phyloP scores from a whole-genome alignment of 345 rosid species.

The Syzygium jambos region DNA sequence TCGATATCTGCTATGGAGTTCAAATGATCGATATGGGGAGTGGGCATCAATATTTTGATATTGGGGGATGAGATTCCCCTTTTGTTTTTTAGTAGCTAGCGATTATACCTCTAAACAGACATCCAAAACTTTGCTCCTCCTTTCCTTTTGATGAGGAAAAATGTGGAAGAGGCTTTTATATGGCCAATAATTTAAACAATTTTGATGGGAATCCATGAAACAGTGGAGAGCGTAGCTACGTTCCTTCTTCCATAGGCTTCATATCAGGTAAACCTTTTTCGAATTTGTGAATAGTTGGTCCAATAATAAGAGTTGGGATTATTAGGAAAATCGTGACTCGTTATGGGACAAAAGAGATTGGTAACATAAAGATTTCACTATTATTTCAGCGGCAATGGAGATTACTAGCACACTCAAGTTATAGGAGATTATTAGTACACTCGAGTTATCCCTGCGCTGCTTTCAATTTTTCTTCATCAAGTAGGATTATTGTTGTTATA shows the following conservation, averaged over 20 bases:
- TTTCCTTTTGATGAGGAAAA: neutral
- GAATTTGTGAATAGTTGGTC: neutral
- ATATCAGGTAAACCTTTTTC: neutral
- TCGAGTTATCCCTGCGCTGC: accelerated
- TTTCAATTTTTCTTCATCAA: accelerated
- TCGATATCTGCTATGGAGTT: accelerated
- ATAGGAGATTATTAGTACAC: accelerated
- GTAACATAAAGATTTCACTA: neutral
- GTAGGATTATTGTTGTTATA: neutral
- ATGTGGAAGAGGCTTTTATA: neutral
- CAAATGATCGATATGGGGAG: no score
- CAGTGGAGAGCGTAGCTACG: neutral
- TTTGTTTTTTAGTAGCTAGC: accelerated
- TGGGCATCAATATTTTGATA: neutral
- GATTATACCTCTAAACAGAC: neutral
- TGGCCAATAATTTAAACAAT: neutral
- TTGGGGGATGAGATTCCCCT: accelerated
- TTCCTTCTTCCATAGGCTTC: neutral
- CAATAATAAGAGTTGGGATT: neutral
- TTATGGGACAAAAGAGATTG: neutral
- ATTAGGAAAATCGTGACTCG: no score
- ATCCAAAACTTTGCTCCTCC: neutral
- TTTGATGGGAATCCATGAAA: neutral
- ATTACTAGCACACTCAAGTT: no score
- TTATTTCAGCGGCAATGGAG: no score